phyloP scores from a whole-genome alignment of 2,329 filamentous ascomycete species.

The Polychaeton citri region DNA sequence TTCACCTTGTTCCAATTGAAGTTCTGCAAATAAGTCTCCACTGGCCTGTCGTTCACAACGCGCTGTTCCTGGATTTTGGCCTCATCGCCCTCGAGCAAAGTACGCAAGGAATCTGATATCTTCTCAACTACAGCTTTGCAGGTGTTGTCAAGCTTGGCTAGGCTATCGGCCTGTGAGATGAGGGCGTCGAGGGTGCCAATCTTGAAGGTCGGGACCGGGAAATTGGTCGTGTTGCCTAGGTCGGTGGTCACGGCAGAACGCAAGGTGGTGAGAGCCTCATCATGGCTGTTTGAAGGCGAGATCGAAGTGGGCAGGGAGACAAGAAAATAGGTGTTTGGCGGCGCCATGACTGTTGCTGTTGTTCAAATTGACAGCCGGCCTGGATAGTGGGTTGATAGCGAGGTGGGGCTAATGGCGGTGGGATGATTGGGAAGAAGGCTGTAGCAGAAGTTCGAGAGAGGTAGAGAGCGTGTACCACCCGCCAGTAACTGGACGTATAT shows the following conservation, averaged over 20 bases:
- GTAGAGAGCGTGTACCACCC: too few species aligned
- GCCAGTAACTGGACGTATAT: too few species aligned
- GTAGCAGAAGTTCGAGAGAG: too few species aligned
- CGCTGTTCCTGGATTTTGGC: slow-evolving; percentile 75
- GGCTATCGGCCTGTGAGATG: slow-evolving; percentile 90
- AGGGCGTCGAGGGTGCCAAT: slow-evolving; percentile 91
- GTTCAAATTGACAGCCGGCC: too few species aligned
- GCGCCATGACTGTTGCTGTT: slow-evolving; percentile 11
- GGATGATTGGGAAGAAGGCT: too few species aligned
- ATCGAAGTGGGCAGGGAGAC: slow-evolving; percentile 83
- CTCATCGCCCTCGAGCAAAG: slow-evolving; percentile 72
- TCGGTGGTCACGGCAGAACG: slow-evolving; percentile 59
- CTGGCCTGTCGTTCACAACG: slow-evolving; percentile 90
- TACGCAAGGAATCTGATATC: slow-evolving; percentile 72
- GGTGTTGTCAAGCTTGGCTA: slow-evolving; percentile 69
- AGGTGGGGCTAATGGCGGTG: too few species aligned
- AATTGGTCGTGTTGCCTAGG: slow-evolving; percentile 61
- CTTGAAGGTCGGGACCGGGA: slow-evolving; percentile 87
- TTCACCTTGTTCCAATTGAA: slow-evolving; percentile 98
- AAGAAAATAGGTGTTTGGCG: slow-evolving; percentile 58
- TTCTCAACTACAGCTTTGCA: slow-evolving; percentile 78
- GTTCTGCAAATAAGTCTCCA: slow-evolving; percentile 76
- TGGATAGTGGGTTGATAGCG: too few species aligned
- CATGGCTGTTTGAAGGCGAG: slow-evolving; percentile 63
- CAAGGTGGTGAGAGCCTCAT: slow-evolving; percentile 69